A percentile compares a stretch with the other conserved stretches of the same genome.
Conservation (phyloP, 106 monocot genomes). For the Narthecium ossifragum region DNA sequence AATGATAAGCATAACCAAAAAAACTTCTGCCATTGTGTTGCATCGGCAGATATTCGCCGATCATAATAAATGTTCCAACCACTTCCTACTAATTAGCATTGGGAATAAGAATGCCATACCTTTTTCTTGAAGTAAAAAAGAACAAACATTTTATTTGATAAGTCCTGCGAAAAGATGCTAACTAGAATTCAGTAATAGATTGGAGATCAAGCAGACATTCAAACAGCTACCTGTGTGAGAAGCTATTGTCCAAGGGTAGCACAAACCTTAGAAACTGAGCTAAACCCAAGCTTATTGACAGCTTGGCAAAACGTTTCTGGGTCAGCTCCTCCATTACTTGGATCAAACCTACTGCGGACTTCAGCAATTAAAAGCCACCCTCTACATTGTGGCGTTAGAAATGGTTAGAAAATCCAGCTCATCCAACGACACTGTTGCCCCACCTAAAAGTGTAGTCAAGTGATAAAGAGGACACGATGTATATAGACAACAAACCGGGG, state of each 20-base stretch:
- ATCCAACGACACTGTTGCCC: too few species aligned
- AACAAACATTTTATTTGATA: constrained; percentile 68
- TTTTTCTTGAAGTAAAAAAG: constrained; percentile 63
- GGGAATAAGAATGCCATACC: too few species aligned
- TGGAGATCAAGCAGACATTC: too few species aligned
- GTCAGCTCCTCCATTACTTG: constrained; percentile 85
- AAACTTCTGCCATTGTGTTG: too few species aligned
- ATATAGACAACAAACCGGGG: constrained; percentile 50
- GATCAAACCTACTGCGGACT: constrained; percentile 94
- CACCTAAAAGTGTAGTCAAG: neutral
- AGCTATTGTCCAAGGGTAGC: neutral
- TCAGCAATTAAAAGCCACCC: constrained; percentile 99
- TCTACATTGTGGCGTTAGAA: constrained; percentile 26
- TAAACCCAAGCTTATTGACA: constrained; percentile 54
- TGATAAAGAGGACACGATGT: neutral
- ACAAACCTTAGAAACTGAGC: constrained; percentile 42
- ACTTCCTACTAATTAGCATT: too few species aligned
- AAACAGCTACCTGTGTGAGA: too few species aligned
- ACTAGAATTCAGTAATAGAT: too few species aligned
- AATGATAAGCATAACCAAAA: neutral
- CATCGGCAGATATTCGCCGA: too few species aligned
- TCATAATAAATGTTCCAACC: too few species aligned
- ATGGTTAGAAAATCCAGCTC: neutral
- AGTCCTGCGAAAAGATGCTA: constrained; percentile 45
- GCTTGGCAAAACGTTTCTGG: constrained; percentile 63